A percentile compares a stretch with the other conserved stretches of the same genome.
Conservation (phyloP, 2,329 filamentous ascomycete species). For the Xylaria sp. region DNA sequence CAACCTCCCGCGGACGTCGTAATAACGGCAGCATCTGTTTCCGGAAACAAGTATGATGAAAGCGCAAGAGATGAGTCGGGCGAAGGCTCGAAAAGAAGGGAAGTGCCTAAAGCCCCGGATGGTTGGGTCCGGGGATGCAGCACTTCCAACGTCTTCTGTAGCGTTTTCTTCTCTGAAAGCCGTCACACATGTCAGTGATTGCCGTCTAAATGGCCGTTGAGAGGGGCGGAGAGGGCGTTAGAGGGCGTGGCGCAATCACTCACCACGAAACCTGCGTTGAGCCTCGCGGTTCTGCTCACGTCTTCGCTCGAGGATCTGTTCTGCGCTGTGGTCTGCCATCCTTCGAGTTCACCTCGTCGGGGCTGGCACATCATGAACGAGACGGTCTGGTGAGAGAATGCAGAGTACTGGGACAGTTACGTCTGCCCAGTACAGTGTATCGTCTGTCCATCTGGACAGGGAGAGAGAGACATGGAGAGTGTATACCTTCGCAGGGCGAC, state of each 20-base stretch:
- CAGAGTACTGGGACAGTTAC: not conserved
- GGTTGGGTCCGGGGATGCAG: not conserved
- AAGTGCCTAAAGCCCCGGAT: not conserved
- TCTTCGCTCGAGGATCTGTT: constrained; percentile 19
- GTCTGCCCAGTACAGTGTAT: too few relatives aligned
- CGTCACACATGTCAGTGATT: too few relatives aligned
- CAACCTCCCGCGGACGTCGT: too few relatives aligned
- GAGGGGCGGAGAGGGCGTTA: too few relatives aligned
- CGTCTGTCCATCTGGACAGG: too few relatives aligned
- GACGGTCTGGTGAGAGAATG: not conserved
- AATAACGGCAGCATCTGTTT: too few relatives aligned
- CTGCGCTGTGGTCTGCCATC: constrained; percentile 15
- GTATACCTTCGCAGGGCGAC: too few relatives aligned
- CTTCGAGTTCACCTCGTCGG: not conserved
- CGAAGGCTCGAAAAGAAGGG: not conserved
- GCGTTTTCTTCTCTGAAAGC: constrained; percentile 16
- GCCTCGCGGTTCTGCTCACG: constrained; percentile 18
- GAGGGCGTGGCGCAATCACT: too few relatives aligned
- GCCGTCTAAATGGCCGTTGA: too few relatives aligned
- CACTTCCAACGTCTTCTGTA: constrained; percentile 11
- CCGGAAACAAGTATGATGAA: not conserved
- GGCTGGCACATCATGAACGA: not conserved
- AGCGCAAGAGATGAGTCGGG: not conserved
- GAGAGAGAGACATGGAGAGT: too few relatives aligned
- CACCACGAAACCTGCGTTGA: constrained; percentile 18